Base-by-base conservation (phyloP, 768 basidiomycete genomes). In the Dioszegia crocea region DNA sequence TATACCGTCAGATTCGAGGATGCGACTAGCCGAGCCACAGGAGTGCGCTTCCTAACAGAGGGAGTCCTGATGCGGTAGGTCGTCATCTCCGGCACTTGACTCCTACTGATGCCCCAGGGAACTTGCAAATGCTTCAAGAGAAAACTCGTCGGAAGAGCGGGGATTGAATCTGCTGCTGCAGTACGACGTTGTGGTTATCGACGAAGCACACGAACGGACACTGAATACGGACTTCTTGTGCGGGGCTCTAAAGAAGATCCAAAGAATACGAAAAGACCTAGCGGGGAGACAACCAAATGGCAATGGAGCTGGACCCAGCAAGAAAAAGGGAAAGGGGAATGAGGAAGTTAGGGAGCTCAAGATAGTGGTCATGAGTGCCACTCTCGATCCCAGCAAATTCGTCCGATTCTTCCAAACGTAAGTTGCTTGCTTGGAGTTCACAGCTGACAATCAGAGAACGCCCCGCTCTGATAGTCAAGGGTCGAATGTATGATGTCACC, bases 191-290 rank as follows among this genome's bases (percentile, higher is more conserved):
- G 81, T 99, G 52, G 82, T 98, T 57, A 86, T 99, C 41, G 96
- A 99, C 67, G 96, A 99, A 76, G 96, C 96, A 0, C 96, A 99
- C 77, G 96, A 99, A 74, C 84, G 96, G 57, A 94, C 91, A 0
- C 79, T 99, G 27, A 84, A 93, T 39, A 99, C 96, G 5, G 96
- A 99, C 76, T 80, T 99, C 51, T 81, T 97, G n/a, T 83, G 98
- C 39, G 86, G 93, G 1, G 89, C 85, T 60, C 81, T 99, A 49
- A 98, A 96, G 79, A 82, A 79, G 24, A 91, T 98, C 59, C 84
- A 87, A 67, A 80, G 78, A 39, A 76, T 80, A 51, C 80, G 94
- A 64, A 91, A 90, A 65, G 40, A 27, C 19, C 33, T 57, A 23
- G 70, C 53, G 19, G 79, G 78, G 14, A 82, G 76, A 49, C 14